phyloP scores from a whole-genome alignment of 2,329 filamentous ascomycete genomes.

The Xylaria sp. region DNA sequence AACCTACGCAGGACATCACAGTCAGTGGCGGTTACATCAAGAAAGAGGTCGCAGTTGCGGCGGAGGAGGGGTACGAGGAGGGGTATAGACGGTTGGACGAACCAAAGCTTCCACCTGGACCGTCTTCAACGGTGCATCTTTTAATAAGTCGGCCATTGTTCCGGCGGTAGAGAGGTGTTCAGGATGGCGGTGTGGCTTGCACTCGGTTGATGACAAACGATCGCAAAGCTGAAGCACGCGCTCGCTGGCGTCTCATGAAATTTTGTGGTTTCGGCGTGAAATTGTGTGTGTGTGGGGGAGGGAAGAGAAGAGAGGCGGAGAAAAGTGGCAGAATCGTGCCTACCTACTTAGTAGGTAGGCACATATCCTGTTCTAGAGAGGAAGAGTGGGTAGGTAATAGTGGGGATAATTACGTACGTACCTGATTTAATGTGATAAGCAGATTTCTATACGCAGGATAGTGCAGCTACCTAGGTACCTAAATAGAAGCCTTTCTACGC shows the following conservation, averaged over 20 bases:
- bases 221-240: constrained; percentile 35
- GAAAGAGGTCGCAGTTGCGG: constrained; percentile 6
- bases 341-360: background rate
- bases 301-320: constrained; percentile 36
- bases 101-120: constrained; percentile 96
- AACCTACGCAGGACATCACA: constrained; percentile 65
- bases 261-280: constrained; percentile 48
- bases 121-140: constrained; percentile 80
- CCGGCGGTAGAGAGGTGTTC: constrained; percentile 9
- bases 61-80: constrained; percentile 44
- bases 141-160: constrained; percentile 69
- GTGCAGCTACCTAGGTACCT: background rate
- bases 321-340: constrained; percentile 39
- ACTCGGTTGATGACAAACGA: constrained; percentile 33
- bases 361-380: too few relatives aligned
- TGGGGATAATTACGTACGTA: constrained; percentile 1
- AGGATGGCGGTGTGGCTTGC: constrained; percentile 23
- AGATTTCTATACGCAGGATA: background rate
- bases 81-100: constrained; percentile 56
- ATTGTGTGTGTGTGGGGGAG: constrained; percentile 47
- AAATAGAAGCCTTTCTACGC: background rate
- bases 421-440: background rate
- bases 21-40: constrained; percentile 20
- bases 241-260: constrained; percentile 39
- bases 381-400: background rate